Evolutionary conservation across 306 rosid genomes (phyloP).

Genomic region (Rosa chinensis): DNA sequence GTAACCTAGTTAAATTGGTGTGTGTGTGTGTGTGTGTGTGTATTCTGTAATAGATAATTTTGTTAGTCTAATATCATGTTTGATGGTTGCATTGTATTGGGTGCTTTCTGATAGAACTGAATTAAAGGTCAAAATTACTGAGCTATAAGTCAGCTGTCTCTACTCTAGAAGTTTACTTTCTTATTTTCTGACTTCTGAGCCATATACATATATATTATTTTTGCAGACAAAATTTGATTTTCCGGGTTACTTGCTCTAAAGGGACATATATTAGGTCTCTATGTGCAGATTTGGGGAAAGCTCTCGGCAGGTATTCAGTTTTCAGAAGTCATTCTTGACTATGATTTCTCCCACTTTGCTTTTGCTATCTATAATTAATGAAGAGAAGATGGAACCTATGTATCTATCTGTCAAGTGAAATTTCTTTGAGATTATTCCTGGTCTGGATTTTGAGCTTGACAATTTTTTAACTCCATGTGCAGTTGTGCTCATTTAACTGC

Average conservation of each 20-base stretch:
- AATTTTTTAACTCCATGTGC: constrained; percentile 24
- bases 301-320: constrained; percentile 78
- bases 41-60: background rate
- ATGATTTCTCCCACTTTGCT: background rate
- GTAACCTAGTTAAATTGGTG: constrained; percentile 27
- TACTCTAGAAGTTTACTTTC: background rate
- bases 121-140: background rate
- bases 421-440: background rate
- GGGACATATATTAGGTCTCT: constrained; percentile 92
- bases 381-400: background rate
- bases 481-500: constrained; percentile 96
- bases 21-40: background rate
- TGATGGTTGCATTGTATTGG: background rate
- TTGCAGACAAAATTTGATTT: constrained; percentile 88
- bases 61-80: background rate
- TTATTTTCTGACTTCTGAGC: background rate
- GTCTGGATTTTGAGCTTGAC: background rate
- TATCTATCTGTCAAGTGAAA: background rate
- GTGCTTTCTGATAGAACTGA: background rate
- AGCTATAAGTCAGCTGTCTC: background rate
- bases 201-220: constrained; percentile 4
- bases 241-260: constrained; percentile 86
- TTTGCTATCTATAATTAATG: background rate
- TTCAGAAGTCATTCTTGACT: constrained; percentile 6
- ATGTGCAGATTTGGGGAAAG: constrained; percentile 93